Evolutionary conservation across 139 green algal species (phyloP), one percentile per base, ranked within the genome.

Genomic region (Chlorella sp.): DNA sequence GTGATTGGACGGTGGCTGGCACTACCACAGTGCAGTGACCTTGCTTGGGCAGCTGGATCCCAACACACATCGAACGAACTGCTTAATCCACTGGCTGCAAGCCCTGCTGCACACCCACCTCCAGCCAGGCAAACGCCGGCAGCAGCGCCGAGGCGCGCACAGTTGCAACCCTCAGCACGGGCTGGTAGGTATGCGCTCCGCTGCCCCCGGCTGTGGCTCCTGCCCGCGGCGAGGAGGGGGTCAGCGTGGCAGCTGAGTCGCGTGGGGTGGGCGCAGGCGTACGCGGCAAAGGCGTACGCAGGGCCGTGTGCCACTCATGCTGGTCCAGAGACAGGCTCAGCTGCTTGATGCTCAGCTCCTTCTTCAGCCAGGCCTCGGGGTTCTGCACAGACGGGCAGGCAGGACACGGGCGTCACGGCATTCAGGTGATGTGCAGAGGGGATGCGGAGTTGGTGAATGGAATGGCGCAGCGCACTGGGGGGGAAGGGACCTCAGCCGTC

Each of bases 331-430:
- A 68, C 30, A 91, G 34, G 30, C 78, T 89, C 7, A 87, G 64
- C 38, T 85, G 39, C 12, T 81, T 56, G 36, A 93, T 81, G 63
- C 7, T 60, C 47, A 38, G 78, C 17, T 75, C 41, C 60, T 92
- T 93, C 67, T 88, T 91, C 32, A 93, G 65, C 90, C 90, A 93
- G 12, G 85, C 80, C 34, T 92, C 83, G 0, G 86, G 80, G 7
- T 89, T 79, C 85, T 91, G 82, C 72, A 1, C 28, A 74, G n/a
- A n/a, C n/a, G n/a, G n/a, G n/a, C n/a, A n/a, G n/a, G n/a, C n/a
- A n/a, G n/a, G n/a, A n/a, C n/a, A n/a, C n/a, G n/a, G n/a, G n/a
- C n/a, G n/a, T n/a, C n/a, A n/a, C n/a, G n/a, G n/a, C n/a, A n/a
- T n/a, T n/a, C n/a, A n/a, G n/a, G n/a, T n/a, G n/a, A n/a, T n/a